Evolutionary conservation across 805 yeast species (phyloP), one percentile per base, ranked within the genome.

Genomic region (Wickerhamomyces chambardii): DNA sequence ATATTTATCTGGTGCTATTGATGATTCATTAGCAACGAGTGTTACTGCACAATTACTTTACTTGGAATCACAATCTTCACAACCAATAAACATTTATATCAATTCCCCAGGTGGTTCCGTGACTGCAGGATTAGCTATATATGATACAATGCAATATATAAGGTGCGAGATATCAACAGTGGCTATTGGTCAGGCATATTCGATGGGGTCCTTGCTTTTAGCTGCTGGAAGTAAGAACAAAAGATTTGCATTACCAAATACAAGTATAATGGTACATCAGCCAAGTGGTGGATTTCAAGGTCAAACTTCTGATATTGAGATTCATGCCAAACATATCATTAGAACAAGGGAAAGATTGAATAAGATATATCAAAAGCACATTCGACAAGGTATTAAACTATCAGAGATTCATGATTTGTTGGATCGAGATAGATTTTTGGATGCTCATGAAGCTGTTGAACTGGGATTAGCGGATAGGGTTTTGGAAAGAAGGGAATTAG

Each of bases 51-150:
- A 52, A n/a, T 31, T 45, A 15, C 33, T 47, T 11, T 49, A 47
- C 16, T 19, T 50, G 18, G 55, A 50, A 28, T 41, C 48, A 2
- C 51, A 50, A 25, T 44, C 52, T 11, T 31, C 41, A 10, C 30
- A 45, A 4, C 49, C 53, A 2, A 50, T 51, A 17, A 42, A 45
- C 34, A 35, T 51, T 3, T 50, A 51, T 32, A 50, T 51, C 35
- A 58, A 58, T 36, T 53, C 59, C 0, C 57, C 58, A 11, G 63
- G 63, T 2, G 63, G 63, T 2, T 44, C 47, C 16, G 55, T 57
- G 27, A 54, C 57, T 6, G 48, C 59, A 4, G 63, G 63, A 2
- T 38, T 57, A 28, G 56, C 60, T 4, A 53, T 57, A 25, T 55
- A 58, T 31, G 63, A 57, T 32, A 57, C 63, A 7, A 57, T 57